Base-by-base conservation (phyloP, 2,329 filamentous ascomycete species). In the Aspergillus texensis region DNA sequence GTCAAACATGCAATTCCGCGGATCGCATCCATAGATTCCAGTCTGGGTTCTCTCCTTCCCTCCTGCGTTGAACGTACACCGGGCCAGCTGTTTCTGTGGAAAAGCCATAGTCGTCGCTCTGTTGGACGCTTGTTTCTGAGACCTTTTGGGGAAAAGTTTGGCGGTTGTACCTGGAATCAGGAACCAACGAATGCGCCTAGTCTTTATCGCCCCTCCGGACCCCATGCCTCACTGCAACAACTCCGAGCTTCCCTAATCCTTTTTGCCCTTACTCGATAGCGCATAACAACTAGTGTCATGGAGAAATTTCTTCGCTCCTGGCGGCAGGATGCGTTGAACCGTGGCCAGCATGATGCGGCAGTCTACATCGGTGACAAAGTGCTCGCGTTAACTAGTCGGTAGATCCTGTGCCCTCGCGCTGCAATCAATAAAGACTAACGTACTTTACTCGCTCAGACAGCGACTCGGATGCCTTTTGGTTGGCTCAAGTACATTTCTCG, bases 351-450 rank as follows among this genome's bases (percentile, higher is more conserved):
- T 78, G 94, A 98, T 69, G 92, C 94, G 39, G 95, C 95, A 74
- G 94, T 98, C 72, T 98, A 96, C 77, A 93, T 98, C 68, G 95
- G 93, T 67, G 95, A 99, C 85, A 99, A 99, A 83, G 85, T 99
- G 71, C 85, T 98, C 62, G 95, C 95, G 62, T 84, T 99, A 74
- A 98, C 94, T 43, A 92, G 94, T 97, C 80, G 69, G 88, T 39
- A 14, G 30, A n/a, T 19, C 53, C 30, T 21, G 8, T 24, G 11
- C 28, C n/a, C 24, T 36, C 34, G 43, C 34, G 10, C 21, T 41
- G n/a, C 39, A 21, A 11, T n/a, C 11, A 36, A 30, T 50, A 10
- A 43, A 16, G 58, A 55, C 52, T 61, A 50, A 56, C 43, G 11
- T 6, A 34, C 5, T 6, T 16, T 39, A 41, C 57, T 53, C 21